These are phyloP conservation scores for Curvularia lunata DNA, from an alignment of 2,329 filamentous ascomycete species.

Conservation along the genomic window DNA sequence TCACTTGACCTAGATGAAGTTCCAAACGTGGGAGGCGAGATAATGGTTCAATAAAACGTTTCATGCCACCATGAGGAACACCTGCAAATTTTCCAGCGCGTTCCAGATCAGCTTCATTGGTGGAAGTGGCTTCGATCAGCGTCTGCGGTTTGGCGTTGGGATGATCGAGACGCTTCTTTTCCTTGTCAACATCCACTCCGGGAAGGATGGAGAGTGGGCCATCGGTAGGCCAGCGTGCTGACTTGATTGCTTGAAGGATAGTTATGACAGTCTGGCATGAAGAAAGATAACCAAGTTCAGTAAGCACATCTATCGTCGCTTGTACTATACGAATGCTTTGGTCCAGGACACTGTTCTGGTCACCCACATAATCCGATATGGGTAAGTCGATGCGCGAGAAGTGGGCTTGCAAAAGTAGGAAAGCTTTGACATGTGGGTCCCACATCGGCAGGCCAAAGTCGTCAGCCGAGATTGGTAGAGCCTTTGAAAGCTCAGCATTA, in stretches of 20 bases:
- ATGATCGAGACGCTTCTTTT: conserved; percentile 52
- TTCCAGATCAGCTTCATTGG: conserved; percentile 36
- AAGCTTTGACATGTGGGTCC: conserved; percentile 98
- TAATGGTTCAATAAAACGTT: conserved; percentile 65
- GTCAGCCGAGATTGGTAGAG: conserved; percentile 73
- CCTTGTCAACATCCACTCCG: conserved; percentile 62
- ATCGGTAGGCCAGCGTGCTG: conserved; percentile 87
- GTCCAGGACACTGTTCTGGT: conserved; percentile 86
- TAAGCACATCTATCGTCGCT: conserved; percentile 89
- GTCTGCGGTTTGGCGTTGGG: conserved; percentile 42
- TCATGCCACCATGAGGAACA: conserved; percentile 55
- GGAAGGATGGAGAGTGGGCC: conserved; percentile 80
- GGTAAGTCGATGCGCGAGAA: conserved; percentile 92
- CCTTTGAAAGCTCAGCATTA: conserved; percentile 85
- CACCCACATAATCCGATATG: conserved; percentile 95
- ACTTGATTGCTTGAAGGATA: conserved; percentile 90
- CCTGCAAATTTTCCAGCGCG: conserved; percentile 56
- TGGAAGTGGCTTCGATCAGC: conserved; percentile 49
- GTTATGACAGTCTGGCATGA: conserved; percentile 82
- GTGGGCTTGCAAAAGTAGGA: conserved; percentile 90
- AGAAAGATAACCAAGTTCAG: conserved; percentile 82
- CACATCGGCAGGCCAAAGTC: conserved; percentile 82
- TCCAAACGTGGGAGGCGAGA: conserved; percentile 72
- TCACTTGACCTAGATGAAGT: conserved; percentile 66
- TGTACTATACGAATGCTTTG: conserved; percentile 97